Base-by-base conservation (phyloP, 805 yeast species). In the Yamadazyma phyllophila region DNA sequence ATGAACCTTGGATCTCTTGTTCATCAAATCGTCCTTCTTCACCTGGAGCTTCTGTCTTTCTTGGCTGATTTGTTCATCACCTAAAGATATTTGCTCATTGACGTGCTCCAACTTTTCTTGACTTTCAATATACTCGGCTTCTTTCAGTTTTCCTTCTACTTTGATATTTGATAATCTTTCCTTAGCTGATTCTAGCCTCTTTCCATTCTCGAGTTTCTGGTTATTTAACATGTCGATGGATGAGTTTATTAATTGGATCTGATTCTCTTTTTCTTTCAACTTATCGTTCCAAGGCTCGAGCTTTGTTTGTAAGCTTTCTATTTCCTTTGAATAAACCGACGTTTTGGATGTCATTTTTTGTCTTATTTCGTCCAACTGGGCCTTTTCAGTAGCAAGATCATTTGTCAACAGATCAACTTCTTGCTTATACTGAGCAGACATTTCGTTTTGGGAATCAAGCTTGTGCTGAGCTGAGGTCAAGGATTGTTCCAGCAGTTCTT, bases 281-380 rank as follows among this genome's bases (percentile, higher is more conserved):
- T 81, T 76, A 24, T 77, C 83, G 48, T 80, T 81, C 91, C 95
- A 89, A 0, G 98, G 99, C 53, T 87, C 91, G 6, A 89, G 66
- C 48, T 83, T 73, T 7, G 71, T 74, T 59, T 88, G 91, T 33
- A 82, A 65, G 11, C 58, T 55, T 52, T 80, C 85, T 42, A 91
- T 85, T 56, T 86, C 77, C 7, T 73, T 76, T 1, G 91, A 79
- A 45, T 85, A 74, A 2, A 68, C 81, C 9, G 81, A 74, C 0
- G 98, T 92, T 59, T 88, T 88, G 39, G 80, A 83, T 7, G 88
- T 81, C 38, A 94, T 73, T 26, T 79, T 80, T 7, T 72, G 53
- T 55, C 90, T 80, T 10, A 91, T 81, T 20, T 74, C 74, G 43
- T 82, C 85, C 16, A 92, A 65, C n/a, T 66, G 68, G 0, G 58